phyloP scores from a whole-genome alignment of 1,284 basidiomycete species.

The Melampsora americana region DNA sequence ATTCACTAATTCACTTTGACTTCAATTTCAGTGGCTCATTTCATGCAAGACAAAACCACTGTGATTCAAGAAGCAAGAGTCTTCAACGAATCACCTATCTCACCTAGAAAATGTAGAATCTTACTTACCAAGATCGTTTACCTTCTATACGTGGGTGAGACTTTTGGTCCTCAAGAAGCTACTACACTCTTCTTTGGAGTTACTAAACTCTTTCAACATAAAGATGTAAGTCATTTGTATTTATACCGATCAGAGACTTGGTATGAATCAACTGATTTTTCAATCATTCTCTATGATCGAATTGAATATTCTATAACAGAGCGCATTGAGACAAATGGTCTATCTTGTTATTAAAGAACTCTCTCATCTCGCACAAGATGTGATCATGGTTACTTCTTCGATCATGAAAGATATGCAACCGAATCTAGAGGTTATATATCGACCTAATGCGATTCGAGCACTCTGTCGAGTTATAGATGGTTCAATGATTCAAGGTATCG shows the following conservation, averaged over 20 bases:
- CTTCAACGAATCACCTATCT: slow-evolving; percentile 97
- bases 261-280: slow-evolving; percentile 28
- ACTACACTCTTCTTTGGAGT: slow-evolving; percentile 98
- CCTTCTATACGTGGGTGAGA: slow-evolving; percentile 92
- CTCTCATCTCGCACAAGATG: slow-evolving; percentile 91
- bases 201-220: slow-evolving; percentile 98
- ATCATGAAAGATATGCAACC: slow-evolving; percentile 99
- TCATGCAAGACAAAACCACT: slow-evolving; percentile 59
- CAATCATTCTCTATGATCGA: not conserved
- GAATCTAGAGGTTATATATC: slow-evolving; percentile 96
- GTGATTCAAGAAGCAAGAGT: slow-evolving; percentile 96
- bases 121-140: slow-evolving; percentile 95
- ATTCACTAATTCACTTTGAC: not conserved
- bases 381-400: slow-evolving; percentile 99
- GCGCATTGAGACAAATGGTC: slow-evolving; percentile 93
- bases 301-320: slow-evolving; percentile 59
- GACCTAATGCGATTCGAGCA: slow-evolving; percentile 94
- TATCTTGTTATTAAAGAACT: slow-evolving; percentile 99
- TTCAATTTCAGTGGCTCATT: slow-evolving; percentile 48
- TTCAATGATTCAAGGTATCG: slow-evolving; percentile 95
- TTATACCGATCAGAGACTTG: not conserved
- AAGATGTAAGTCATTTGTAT: slow-evolving; percentile 71
- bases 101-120: slow-evolving; percentile 81
- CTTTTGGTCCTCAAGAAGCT: slow-evolving; percentile 90
- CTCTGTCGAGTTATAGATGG: slow-evolving; percentile 96